Evolutionary conservation across 108 stramenopile genomes (phyloP).

Genomic region (Nitzschia sp.): DNA sequence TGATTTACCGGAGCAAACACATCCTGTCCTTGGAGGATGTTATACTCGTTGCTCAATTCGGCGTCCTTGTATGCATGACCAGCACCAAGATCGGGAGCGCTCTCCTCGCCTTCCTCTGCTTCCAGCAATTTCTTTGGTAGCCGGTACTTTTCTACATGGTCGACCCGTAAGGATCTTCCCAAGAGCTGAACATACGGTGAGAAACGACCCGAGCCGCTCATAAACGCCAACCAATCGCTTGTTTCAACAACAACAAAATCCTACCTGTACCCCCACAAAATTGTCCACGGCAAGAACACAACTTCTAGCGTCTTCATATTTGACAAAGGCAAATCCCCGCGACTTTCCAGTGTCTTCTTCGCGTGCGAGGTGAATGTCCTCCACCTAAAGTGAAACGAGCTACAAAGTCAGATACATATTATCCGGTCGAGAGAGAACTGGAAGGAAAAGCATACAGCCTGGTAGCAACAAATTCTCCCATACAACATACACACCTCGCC

Average conservation of each 20-base stretch:
- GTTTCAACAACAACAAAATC: background rate
- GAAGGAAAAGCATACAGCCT: too few relatives aligned
- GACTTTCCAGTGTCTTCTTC: conserved; percentile 95
- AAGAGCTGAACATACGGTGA: conserved; percentile 40
- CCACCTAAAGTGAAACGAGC: conserved; percentile 37
- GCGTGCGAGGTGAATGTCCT: conserved; percentile 94
- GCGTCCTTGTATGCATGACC: conserved; percentile 92
- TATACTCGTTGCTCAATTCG: conserved; percentile 71
- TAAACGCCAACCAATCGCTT: background rate
- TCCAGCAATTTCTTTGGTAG: conserved; percentile 90
- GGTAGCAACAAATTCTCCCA: too few relatives aligned
- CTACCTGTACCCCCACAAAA: conserved; percentile 72
- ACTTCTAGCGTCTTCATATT: conserved; percentile 91
- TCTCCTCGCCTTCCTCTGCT: conserved; percentile 65
- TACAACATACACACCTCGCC: conserved; percentile 66
- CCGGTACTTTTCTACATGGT: conserved; percentile 96
- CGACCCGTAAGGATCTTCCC: conserved; percentile 89
- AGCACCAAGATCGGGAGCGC: conserved; percentile 24
- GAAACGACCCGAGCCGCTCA: background rate
- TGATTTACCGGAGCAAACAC: conserved; percentile 67
- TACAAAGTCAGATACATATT: too few relatives aligned
- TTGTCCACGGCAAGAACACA: conserved; percentile 99
- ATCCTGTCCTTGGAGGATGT: conserved; percentile 87
- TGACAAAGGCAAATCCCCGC: conserved; percentile 85
- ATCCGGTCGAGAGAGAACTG: too few relatives aligned